Conservation (phyloP, 2,329 filamentous ascomycete species). For the Fusarium cyanostomum region DNA sequence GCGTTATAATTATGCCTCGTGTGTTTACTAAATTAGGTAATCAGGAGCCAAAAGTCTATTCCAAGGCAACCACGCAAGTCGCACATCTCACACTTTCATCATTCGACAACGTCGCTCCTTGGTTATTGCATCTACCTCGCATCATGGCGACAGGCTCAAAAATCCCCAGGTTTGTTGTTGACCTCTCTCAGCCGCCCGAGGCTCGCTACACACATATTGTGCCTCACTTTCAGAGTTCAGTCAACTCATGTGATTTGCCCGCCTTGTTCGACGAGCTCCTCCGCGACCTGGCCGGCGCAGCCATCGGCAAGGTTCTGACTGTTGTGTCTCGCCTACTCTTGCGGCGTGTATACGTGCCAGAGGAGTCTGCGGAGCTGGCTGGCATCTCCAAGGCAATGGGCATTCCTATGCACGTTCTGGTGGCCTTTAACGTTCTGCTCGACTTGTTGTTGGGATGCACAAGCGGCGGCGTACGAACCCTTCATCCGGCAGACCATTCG, state of each 20-base stretch:
- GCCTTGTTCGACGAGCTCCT: conserved; percentile 62
- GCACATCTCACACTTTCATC: not conserved
- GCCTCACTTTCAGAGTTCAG: conserved; percentile 24
- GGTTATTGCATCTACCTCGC: too few relatives aligned
- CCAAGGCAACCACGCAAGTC: not conserved
- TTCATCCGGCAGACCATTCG: conserved; percentile 1
- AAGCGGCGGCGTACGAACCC: conserved; percentile 52
- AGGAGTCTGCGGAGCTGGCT: conserved; percentile 69
- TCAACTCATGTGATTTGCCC: conserved; percentile 47
- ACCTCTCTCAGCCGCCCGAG: conserved; percentile 41
- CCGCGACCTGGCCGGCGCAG: conserved; percentile 22
- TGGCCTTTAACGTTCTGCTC: conserved; percentile 70
- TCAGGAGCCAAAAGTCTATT: too few relatives aligned
- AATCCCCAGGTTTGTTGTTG: conserved; percentile 42
- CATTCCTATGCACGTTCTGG: conserved; percentile 66
- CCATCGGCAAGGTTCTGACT: conserved; percentile 41
- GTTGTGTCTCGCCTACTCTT: conserved; percentile 57
- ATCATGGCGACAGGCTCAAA: not conserved
- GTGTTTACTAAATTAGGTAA: too few relatives aligned
- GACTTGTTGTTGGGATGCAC: conserved; percentile 74
- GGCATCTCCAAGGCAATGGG: conserved; percentile 63
- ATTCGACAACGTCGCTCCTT: not conserved
- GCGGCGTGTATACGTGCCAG: conserved; percentile 58
- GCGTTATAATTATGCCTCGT: too few relatives aligned
- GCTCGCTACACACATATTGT: conserved; percentile 43